Conservation (phyloP, 2,329 filamentous ascomycete species). For the Nothomitra cinnamomea region DNA sequence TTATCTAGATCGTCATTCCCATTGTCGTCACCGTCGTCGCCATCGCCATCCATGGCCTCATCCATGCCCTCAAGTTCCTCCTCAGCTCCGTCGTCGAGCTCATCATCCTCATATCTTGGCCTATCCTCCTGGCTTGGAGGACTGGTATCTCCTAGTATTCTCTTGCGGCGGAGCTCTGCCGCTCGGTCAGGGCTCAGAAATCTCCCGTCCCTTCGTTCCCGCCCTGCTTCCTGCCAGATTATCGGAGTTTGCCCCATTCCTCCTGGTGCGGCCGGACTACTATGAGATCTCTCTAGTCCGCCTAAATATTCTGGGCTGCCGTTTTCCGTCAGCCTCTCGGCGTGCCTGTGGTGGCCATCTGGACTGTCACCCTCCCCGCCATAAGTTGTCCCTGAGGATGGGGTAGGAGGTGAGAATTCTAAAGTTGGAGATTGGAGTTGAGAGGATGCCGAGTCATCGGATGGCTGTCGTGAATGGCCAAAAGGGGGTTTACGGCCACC, state of each 20-base stretch:
- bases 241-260: not conserved
- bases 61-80: too few species aligned
- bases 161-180: not conserved
- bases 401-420: not conserved
- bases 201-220: not conserved
- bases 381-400: not conserved
- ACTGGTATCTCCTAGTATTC: too few species aligned
- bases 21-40: too few species aligned
- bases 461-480: not conserved
- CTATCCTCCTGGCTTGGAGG: too few species aligned
- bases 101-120: too few species aligned
- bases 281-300: not conserved
- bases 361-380: not conserved
- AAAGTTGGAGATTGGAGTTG: not conserved
- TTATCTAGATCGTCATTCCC: too few species aligned
- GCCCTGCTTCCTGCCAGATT: not conserved
- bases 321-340: not conserved
- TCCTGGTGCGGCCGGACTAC: not conserved
- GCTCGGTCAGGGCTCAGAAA: not conserved
- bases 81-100: too few species aligned
- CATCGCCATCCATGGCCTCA: too few species aligned
- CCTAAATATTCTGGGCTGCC: not conserved
- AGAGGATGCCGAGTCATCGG: conserved; percentile 1
- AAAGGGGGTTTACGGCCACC: not conserved
- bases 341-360: not conserved